Evolutionary conservation across 257 asterid genomes (phyloP), one percentile per base, ranked within the genome.

Genomic region (Solanum virginianum): DNA sequence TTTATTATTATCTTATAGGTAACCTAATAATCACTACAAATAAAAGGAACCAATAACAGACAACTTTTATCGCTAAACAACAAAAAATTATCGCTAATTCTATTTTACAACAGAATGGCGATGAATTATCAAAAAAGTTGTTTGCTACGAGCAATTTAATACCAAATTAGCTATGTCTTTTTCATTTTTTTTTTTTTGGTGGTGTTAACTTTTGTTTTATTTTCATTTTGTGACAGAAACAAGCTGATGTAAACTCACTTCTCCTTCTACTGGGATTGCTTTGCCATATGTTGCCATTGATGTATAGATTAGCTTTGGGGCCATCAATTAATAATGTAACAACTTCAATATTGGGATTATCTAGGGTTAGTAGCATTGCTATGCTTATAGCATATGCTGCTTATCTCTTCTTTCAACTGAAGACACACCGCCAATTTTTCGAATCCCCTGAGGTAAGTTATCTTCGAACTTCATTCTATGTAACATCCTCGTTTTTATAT

Each of bases 331-430:
- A 53, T 24, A 29, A 65, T n/a, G 49, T 80, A 10, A 82, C 85
- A 15, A 65, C 62, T 24, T 87, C 89, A 53, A 32, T 86, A 22
- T 88, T 90, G 47, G 69, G 86, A 71, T 39, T 90, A 82, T 90
- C 92, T 24, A 90, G 92, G 86, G 87, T 86, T 29, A 82, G 90
- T 54, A 87, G 91, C 88, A 88, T 88, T 80, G 43, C 56, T 45
- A 90, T 90, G 92, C 90, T 90, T n/a, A 32, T 87, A 20, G 90
- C 91, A 4, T 90, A 90, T 85, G 70, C 79, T 17, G 88, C 90
- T 5, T 89, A 89, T 84, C 89, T 90, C 84, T 84, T 90, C 89
- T 90, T 90, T 80, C 92, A 90, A 59, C 20, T 90, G 45, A 85
- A 68, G 71, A 82, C 91, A 32, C 92, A 90, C 85, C 53, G 83